Evolutionary conservation across 2,329 filamentous ascomycete genomes (phyloP), one percentile per base, ranked within the genome.

Genomic region (Leptodontidium sp.): DNA sequence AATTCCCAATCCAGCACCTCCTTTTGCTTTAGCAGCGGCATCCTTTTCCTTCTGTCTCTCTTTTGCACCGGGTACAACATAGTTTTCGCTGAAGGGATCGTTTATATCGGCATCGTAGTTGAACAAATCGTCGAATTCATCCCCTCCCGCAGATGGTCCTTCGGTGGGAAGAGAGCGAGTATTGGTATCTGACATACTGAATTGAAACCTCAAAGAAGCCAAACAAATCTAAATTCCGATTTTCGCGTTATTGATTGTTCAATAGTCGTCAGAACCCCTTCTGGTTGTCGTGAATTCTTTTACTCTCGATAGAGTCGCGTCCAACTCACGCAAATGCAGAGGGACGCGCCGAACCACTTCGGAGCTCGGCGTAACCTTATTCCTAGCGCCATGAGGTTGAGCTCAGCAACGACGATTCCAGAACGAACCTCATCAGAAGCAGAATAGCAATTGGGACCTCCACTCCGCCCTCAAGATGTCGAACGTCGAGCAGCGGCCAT

Each of bases 1-100:
- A 67, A 98, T 89, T 57, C 94, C 94, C 2, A 97, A 81, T 0
- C 84, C 85, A 9, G 83, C 84, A 35, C 85, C 73, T 87, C 86
- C 70, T 83, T 85, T 69, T 80, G 78, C 43, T 78, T 75, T 71
- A 52, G 64, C 49, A 67, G 75, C 67, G 62, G 74, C 72, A 63
- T 79, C 77, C n/a, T 84, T 82, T 29, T 87, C 85, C 1, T 84
- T 83, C 67, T 72, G 68, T 53, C 65, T 67, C 61, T 75, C 68
- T 66, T 74, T 74, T n/a, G 53, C 61, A 38, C 47, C 63, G 40
- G 71, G 64, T 21, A 61, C 65, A 26, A 72, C 65, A 61, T 75
- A 75, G 29, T 75, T 74, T 6, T 75, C 68, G 38, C 66, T 70
- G 57, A 77, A 76, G 43, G 77, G 76, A 72, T 77, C 73, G 66